Base-by-base conservation (phyloP, 257 asterid species). In the Rehmannia glutinosa region DNA sequence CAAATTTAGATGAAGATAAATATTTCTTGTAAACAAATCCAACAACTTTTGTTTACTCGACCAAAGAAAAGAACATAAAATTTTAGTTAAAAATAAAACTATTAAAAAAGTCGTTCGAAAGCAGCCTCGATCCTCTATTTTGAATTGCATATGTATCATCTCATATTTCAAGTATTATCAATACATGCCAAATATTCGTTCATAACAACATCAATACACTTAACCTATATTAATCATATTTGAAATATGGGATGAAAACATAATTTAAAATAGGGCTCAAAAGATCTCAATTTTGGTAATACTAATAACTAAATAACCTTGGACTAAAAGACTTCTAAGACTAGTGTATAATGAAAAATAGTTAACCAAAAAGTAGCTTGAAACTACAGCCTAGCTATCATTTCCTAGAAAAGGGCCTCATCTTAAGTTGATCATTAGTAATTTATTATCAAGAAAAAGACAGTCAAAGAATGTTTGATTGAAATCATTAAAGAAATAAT, bases 391-490 rank as follows among this genome's bases (percentile, higher is more conserved):
- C 10, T 4, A 45, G 56, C 45, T 32, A 60, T 70, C 58, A 54
- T 69, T 54, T 53, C 62, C 25, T 23, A 38, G 3, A n/a, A 19
- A 75, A 27, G 25, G 45, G 54, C n/a, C 12, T 30, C 24, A 62
- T 15, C 24, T 51, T 33, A 21, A 64, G 38, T 12, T 8, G 60
- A 56, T 75, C 59, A 41, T 75, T 64, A 35, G 28, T 49, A 52
- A 51, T 32, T 46, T 46, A 54, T 50, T 11, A 46, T 47, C 56
- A 42, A 25, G 20, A 15, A 54, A 68, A 41, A 52, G 60, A 59
- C 68, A 45, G 62, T 59, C 55, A 74, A 50, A 39, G 19, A 57
- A 32, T n/a, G n/a, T n/a, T n/a, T n/a, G n/a, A n/a, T n/a, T n/a
- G n/a, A n/a, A n/a, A n/a, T n/a, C n/a, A n/a, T n/a, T n/a, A n/a